Conservation (phyloP, 2,329 filamentous ascomycete genomes). For the Biscogniauxia mediterranea region DNA sequence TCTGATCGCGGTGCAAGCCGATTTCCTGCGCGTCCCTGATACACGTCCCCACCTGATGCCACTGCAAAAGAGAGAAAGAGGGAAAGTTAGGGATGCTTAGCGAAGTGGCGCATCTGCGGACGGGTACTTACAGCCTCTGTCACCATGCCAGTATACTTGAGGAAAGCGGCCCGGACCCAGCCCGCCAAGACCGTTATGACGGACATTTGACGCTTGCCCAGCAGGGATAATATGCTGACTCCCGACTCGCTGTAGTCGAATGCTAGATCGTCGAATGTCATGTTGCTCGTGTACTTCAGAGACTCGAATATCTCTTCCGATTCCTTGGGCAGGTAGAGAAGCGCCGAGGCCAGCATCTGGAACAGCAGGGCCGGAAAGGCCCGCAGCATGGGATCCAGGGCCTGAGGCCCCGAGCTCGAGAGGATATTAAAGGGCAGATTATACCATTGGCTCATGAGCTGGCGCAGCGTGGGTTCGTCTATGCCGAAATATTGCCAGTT, state of each 20-base stretch:
- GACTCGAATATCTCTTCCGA: slow-evolving; percentile 50
- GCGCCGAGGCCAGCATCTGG: slow-evolving; percentile 53
- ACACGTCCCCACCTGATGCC: slow-evolving; percentile 54
- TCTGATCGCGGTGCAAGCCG: slow-evolving; percentile 54
- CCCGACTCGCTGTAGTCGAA: slow-evolving; percentile 60
- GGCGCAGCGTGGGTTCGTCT: slow-evolving; percentile 51
- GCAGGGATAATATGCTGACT: slow-evolving; percentile 48
- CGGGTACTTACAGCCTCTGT: slow-evolving; percentile 49
- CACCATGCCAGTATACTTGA: slow-evolving; percentile 59
- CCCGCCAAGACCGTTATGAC: slow-evolving; percentile 56
- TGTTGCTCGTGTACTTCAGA: slow-evolving; percentile 57
- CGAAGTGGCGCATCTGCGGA: background rate
- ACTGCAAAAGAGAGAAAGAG: slow-evolving; percentile 38
- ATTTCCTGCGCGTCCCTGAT: slow-evolving; percentile 64
- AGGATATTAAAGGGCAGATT: slow-evolving; percentile 51
- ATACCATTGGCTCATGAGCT: slow-evolving; percentile 55
- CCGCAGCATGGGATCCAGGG: slow-evolving; percentile 49
- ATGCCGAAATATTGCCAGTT: slow-evolving; percentile 59
- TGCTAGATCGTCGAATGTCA: slow-evolving; percentile 61
- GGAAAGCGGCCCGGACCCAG: slow-evolving; percentile 54
- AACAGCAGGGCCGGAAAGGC: slow-evolving; percentile 61
- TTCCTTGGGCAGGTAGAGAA: slow-evolving; percentile 51
- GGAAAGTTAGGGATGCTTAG: slow-evolving; percentile 14
- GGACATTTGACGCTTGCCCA: slow-evolving; percentile 57
- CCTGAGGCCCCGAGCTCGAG: slow-evolving; percentile 48